A percentile compares a stretch with the other conserved stretches of the same genome.
Conservation (phyloP, 1,284 basidiomycete species). For the Rhodotorula sp. region DNA sequence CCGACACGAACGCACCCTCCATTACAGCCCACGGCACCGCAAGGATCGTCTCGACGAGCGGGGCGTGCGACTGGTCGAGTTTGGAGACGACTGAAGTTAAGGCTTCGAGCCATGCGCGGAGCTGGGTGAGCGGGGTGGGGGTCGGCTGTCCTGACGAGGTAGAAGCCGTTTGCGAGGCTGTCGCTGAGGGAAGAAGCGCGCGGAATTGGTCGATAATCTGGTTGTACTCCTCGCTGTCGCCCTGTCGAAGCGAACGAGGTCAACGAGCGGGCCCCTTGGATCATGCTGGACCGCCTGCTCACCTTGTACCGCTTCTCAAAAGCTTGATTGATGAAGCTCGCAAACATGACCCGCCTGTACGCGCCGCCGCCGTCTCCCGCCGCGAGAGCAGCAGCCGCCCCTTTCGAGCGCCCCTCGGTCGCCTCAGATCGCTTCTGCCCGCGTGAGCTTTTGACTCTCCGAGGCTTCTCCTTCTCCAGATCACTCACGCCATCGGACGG, state of each 20-base stretch:
- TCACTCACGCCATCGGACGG: constrained; percentile 5
- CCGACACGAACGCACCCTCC: constrained; percentile 75
- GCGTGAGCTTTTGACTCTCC: constrained; percentile 12
- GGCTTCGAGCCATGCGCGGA: constrained; percentile 51
- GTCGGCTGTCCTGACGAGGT: constrained; percentile 31
- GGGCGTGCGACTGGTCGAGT: constrained; percentile 73
- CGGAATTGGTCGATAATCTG: constrained; percentile 57
- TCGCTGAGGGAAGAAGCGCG: constrained; percentile 43
- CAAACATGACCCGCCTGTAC: constrained; percentile 68
- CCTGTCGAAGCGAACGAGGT: constrained; percentile 63
- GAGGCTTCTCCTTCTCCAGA: constrained; percentile 13
- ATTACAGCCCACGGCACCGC: constrained; percentile 87
- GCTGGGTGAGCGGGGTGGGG: constrained; percentile 20
- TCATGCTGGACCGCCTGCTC: constrained; percentile 37
- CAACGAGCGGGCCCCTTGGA: not conserved
- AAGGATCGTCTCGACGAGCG: constrained; percentile 83
- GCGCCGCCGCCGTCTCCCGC: not conserved
- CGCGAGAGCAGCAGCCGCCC: not conserved
- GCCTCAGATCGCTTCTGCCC: constrained; percentile 16
- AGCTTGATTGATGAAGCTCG: constrained; percentile 77
- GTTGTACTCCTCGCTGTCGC: constrained; percentile 53
- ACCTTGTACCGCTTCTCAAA: constrained; percentile 70
- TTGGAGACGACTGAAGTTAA: constrained; percentile 60
- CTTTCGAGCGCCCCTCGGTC: not conserved
- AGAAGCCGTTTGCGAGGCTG: constrained; percentile 34